These are phyloP conservation scores for Colletotrichum nymphaeae DNA, from an alignment of 2,329 filamentous ascomycete species.

Conservation along the genomic window DNA sequence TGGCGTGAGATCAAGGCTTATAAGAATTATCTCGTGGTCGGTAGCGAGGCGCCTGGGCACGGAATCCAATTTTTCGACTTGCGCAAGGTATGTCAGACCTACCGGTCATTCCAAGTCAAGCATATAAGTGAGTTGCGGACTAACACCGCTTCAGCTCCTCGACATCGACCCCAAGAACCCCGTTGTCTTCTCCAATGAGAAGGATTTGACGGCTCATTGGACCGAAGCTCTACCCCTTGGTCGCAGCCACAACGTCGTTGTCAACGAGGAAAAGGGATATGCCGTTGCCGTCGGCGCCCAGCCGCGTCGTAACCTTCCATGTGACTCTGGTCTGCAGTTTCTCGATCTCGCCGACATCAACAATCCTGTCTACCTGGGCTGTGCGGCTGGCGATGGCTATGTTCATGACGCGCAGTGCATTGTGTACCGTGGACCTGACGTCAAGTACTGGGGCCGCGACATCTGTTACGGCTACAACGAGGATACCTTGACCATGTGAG, in stretches of 20 bases:
- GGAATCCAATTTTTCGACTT: conserved; percentile 71
- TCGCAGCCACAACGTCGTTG: conserved; percentile 59
- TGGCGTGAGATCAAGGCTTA: conserved; percentile 52
- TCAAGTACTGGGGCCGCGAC: conserved; percentile 57
- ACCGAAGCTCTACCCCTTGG: conserved; percentile 48
- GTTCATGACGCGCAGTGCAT: conserved; percentile 71
- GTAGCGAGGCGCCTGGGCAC: conserved; percentile 55
- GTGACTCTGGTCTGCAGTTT: conserved; percentile 65
- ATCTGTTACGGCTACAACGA: conserved; percentile 69
- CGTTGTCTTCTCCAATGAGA: conserved; percentile 41
- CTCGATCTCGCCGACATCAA: conserved; percentile 66
- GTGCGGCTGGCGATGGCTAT: conserved; percentile 65
- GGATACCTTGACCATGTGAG: conserved; percentile 57
- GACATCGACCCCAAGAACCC: conserved; percentile 51
- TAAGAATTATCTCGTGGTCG: conserved; percentile 45
- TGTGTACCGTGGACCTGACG: conserved; percentile 64
- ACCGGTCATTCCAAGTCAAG: background rate
- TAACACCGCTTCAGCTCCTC: conserved; percentile 45
- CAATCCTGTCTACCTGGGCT: conserved; percentile 65
- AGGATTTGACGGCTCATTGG: conserved; percentile 45
- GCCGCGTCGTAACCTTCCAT: conserved; percentile 51
- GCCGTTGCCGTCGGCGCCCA: conserved; percentile 57
- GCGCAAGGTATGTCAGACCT: conserved; percentile 48
- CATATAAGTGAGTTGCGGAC: background rate
- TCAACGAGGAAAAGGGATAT: conserved; percentile 57